phyloP scores from a whole-genome alignment of 352 stramenopile species.

The Phytophthora macrochlamydospora region DNA sequence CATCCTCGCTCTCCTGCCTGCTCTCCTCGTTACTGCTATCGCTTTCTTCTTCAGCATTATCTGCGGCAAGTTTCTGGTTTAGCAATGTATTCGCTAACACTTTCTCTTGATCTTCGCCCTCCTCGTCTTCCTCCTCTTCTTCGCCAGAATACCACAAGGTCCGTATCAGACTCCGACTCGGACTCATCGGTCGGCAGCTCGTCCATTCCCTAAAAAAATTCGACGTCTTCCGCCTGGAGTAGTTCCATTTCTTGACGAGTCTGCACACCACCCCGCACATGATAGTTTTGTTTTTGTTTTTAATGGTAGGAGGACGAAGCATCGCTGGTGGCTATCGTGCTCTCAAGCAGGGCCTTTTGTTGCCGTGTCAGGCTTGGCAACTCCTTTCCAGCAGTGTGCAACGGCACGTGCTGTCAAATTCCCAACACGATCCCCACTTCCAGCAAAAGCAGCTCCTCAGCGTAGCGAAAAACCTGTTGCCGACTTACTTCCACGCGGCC shows the following conservation, averaged over 20 bases:
- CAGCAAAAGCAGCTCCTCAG: too few relatives aligned
- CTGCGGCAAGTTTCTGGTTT: conserved; percentile 47
- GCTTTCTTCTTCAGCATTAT: conserved; percentile 17
- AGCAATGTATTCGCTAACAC: conserved; percentile 55
- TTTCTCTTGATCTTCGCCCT: conserved; percentile 42
- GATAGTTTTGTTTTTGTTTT: too few relatives aligned
- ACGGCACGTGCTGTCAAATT: too few relatives aligned
- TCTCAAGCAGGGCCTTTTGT: too few relatives aligned
- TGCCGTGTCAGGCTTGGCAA: too few relatives aligned
- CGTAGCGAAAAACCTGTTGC: too few relatives aligned
- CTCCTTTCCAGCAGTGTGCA: too few relatives aligned
- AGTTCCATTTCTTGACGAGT: conserved; percentile 76
- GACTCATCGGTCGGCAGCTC: conserved; percentile 85
- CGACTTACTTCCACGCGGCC: too few relatives aligned
- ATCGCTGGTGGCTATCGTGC: too few relatives aligned
- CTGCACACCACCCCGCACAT: conserved; percentile 6
- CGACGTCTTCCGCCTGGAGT: conserved; percentile 78
- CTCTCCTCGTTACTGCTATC: conserved; percentile 5
- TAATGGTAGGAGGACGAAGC: too few relatives aligned
- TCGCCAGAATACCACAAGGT: conserved; percentile 57
- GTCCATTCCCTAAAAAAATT: conserved; percentile 84
- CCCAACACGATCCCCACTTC: too few relatives aligned
- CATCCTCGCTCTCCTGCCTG: too few relatives aligned
- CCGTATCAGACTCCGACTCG: conserved; percentile 68
- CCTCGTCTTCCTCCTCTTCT: conserved; percentile 63